phyloP scores from a whole-genome alignment of 306 rosid genomes.

The Casuarina glauca region DNA sequence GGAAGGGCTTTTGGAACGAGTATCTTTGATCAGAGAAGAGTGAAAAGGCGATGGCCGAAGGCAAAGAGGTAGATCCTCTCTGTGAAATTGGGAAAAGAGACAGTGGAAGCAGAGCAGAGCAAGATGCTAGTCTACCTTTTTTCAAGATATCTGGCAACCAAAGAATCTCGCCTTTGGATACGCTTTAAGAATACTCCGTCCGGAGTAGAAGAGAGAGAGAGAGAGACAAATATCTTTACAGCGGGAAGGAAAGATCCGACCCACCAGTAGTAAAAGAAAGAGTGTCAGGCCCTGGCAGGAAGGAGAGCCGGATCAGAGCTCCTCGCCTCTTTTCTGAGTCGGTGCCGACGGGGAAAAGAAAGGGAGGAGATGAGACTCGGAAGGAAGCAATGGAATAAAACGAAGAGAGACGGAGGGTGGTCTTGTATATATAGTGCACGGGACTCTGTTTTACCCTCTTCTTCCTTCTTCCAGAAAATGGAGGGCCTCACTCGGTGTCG shows the following conservation, averaged over 20 bases:
- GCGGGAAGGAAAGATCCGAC: background rate
- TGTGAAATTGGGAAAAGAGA: slow-evolving; percentile 12
- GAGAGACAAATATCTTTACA: background rate
- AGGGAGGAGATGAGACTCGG: background rate
- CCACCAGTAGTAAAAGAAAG: background rate
- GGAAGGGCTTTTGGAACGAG: background rate
- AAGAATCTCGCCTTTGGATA: background rate
- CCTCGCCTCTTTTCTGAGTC: background rate
- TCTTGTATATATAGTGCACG: slow-evolving; percentile 40
- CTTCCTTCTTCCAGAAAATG: background rate
- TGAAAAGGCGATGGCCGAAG: background rate
- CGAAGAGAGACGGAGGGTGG: background rate
- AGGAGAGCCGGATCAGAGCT: background rate
- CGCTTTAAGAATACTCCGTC: background rate
- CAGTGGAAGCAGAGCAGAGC: background rate
- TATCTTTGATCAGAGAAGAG: background rate
- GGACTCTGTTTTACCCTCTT: background rate
- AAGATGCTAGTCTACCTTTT: no score
- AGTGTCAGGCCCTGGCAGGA: slow-evolving; percentile 37
- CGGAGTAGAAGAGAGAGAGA: background rate
- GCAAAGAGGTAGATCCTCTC: background rate
- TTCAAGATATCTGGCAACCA: background rate
- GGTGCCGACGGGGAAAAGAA: slow-evolving; percentile 6
- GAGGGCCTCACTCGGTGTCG: no score
- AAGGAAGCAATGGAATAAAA: slow-evolving; percentile 19